Evolutionary conservation across 148 eudicot species (phyloP), one percentile per base, ranked within the genome.

Genomic region (Persicaria maculosa): DNA sequence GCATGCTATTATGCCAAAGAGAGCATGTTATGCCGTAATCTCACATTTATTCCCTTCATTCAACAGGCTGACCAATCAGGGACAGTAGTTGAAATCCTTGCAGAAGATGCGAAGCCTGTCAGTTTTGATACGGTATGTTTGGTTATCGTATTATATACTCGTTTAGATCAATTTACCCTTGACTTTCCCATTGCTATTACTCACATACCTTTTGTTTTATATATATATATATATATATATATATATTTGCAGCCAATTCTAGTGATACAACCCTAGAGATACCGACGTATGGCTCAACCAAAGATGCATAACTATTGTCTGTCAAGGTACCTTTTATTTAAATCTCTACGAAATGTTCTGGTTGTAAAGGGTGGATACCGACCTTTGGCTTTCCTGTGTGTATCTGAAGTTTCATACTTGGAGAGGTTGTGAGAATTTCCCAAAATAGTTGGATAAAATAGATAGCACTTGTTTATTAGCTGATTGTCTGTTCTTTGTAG

Each of bases 61-160:
- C 47, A 53, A 22, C 72, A 87, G 90, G 90, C 90, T 74, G 90
- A 84, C 76, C 85, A 78, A 81, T 76, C 85, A 15, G 90, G 90
- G 50, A 87, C 90, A 16, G 14, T 87, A 47, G 82, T 83, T 43
- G 88, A 87, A 72, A 47, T 84, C 31, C 9, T 87, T 74, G 88
- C 83, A 19, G 86, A 84, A 73, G 90, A 87, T 64, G 88, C 71
- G 36, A 87, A 84, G 55, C 86, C 90, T 57, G 83, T 87, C 54
- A 83, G 88, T 58, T 22, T 83, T 6, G 85, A 86, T 62, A 72
- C 82, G 69, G 89, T 86, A 82, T 81, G 82, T 71, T 50, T 31
- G 69, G 64, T 57, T 53, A 72, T 73, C 25, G 6, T 73, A 40
- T 16, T 48, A 1, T 25, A 50, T 31, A 2, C 40, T 50, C 19